Base-by-base conservation (phyloP, 306 rosid genomes). In the Cucumis cinereus region DNA sequence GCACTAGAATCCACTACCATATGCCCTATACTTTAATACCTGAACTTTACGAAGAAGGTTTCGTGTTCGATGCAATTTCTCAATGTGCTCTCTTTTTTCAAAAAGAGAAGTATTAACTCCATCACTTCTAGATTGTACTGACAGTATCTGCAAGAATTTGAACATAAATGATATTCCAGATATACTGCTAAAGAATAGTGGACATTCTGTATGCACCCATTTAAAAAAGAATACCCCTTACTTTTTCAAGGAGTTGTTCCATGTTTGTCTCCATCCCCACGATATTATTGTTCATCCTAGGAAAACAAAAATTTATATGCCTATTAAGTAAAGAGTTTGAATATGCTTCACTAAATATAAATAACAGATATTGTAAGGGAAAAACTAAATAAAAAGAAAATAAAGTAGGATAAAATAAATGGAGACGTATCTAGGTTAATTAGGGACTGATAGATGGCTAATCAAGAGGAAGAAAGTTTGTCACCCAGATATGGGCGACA, bases 11-110 rank as follows among this genome's bases (percentile, higher is more conserved):
- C 8, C 14, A 71, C 43, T 59, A 71, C 9, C 5, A 49, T 8
- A 71, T 69, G 76, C 30, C 41, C 59, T 15, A 50, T 16, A 71
- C 38, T 52, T 40, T 49, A 8, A 56, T 73, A 92, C 98, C 98
- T 90, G 98, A 80, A 92, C 94, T 88, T 92, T 92, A 41, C 98
- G 94, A 78, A 92, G 94, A 81, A 92, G 98, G 77, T 92, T 92
- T 55, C 92, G 87, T 4, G 96, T 92, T 40, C 86, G 88, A 76
- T 92, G 96, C 81, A 90, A 81, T 77, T 90, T 92, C 89, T 90
- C 98, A 52, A 92, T 82, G 77, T 90, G 94, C 81, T 92, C 98
- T 85, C 98, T 87, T 84, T 89, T 92, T 81, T 89, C 96, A 69
- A 88, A 87, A 33, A 91, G 84, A 71, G 92, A 91, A 82, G 90